Conservation (phyloP, 2,329 filamentous ascomycete genomes). For the Talaromyces sp. region DNA sequence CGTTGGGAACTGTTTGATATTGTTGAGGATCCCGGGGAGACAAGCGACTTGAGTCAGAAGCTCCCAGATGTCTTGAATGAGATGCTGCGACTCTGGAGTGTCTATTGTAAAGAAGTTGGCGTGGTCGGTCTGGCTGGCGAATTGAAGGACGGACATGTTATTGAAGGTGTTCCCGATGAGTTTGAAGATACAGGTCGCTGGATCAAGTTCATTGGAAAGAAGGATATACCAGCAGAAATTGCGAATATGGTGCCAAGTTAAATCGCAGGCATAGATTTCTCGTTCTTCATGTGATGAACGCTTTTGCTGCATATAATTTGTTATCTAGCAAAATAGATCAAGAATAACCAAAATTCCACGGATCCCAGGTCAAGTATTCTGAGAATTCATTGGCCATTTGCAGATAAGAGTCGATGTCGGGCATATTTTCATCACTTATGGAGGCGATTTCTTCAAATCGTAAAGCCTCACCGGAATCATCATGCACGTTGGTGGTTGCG, state of each 20-base stretch:
- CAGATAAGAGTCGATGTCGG: not conserved
- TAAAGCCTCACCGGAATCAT: not conserved
- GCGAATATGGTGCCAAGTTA: conserved; percentile 3
- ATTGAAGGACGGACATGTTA: conserved; percentile 4
- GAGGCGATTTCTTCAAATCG: not conserved
- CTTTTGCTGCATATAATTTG: no score
- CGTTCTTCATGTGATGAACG: not conserved
- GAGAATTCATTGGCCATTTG: not conserved
- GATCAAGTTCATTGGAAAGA: conserved; percentile 10
- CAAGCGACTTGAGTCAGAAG: conserved; percentile 1
- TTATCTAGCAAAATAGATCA: not conserved
- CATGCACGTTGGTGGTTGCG: not conserved
- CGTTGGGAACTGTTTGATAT: conserved; percentile 10
- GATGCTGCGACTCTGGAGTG: conserved; percentile 5
- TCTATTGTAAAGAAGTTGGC: conserved; percentile 7
- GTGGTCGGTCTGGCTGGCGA: conserved; percentile 8
- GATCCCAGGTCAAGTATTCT: conserved; percentile 6
- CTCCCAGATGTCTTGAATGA: conserved; percentile 2
- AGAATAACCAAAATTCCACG: conserved; percentile 7
- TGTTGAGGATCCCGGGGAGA: conserved; percentile 5
- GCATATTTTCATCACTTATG: not conserved
- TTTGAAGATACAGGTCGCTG: conserved; percentile 11
- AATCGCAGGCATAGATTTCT: not conserved
- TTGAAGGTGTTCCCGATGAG: conserved; percentile 4
- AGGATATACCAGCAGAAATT: conserved; percentile 2